Percentiles rank a stretch among this genome's conserved stretches.
Evolutionary conservation across 345 rosid genomes (phyloP).

Genomic region (Brassica juncea): DNA sequence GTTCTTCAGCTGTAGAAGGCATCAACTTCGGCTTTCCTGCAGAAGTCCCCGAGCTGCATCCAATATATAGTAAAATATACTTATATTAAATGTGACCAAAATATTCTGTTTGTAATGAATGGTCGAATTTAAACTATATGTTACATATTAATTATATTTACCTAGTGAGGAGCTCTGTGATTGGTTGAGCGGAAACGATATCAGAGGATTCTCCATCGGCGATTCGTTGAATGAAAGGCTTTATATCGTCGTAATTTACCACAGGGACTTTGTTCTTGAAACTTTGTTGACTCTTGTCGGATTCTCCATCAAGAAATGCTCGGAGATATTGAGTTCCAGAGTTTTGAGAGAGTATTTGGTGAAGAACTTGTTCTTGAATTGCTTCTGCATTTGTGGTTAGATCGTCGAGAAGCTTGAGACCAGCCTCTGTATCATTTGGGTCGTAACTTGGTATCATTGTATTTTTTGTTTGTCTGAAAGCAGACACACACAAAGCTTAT

Average conservation of each 20-base stretch:
- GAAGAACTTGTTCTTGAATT: constrained; percentile 59
- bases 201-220: constrained; percentile 68
- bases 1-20: constrained; percentile 93
- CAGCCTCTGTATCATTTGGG: constrained; percentile 69
- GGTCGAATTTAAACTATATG: neutral
- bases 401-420: constrained; percentile 68
- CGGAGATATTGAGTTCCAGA: constrained; percentile 63
- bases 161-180: constrained; percentile 92
- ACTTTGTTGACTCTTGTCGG: constrained; percentile 41
- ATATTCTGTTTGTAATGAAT: neutral
- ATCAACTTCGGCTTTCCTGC: constrained; percentile 90
- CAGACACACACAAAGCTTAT: constrained; percentile 26
- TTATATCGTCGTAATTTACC: constrained; percentile 81
- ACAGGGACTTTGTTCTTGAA: constrained; percentile 75
- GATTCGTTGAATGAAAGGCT: constrained; percentile 66
- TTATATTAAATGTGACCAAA: constrained; percentile 5
- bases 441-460: constrained; percentile 68
- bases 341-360: constrained; percentile 59
- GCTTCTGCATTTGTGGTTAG: constrained; percentile 63
- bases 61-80: constrained; percentile 10
- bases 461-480: constrained; percentile 26
- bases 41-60: constrained; percentile 89
- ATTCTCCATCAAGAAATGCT: constrained; percentile 52
- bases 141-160: constrained; percentile 22
- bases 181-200: constrained; percentile 70